Percentiles rank a stretch among this genome's conserved stretches.
These are phyloP conservation scores for Elsinoe necatrix DNA, from an alignment of 2,329 filamentous ascomycete species.

Conservation along the genomic window DNA sequence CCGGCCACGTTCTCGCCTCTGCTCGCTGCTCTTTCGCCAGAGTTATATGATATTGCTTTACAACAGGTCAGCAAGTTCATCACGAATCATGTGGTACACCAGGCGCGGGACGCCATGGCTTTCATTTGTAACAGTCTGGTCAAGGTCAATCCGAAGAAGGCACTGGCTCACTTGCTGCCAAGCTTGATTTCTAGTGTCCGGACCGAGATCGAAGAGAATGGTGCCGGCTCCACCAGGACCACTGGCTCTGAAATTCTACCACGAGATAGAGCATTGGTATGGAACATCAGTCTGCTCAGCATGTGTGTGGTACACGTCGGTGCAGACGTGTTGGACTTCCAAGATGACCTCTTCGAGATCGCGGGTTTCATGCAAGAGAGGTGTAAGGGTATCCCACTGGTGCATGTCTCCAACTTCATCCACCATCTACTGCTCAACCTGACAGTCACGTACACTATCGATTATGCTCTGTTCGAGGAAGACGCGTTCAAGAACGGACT, in stretches of 20 bases:
- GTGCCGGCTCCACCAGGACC: slow-evolving; percentile 87
- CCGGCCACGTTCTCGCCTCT: slow-evolving; percentile 86
- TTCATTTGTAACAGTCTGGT: slow-evolving; percentile 96
- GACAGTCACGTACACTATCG: slow-evolving; percentile 86
- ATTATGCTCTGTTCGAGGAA: slow-evolving; percentile 82
- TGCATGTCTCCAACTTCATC: slow-evolving; percentile 95
- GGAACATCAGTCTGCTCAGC: slow-evolving; percentile 93
- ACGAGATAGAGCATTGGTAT: slow-evolving; percentile 83
- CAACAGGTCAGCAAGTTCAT: slow-evolving; percentile 91
- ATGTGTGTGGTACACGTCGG: slow-evolving; percentile 98
- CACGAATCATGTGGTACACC: slow-evolving; percentile 88
- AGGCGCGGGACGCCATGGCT: slow-evolving; percentile 94
- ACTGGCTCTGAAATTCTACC: slow-evolving; percentile 90
- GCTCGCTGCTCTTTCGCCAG: slow-evolving; percentile 81
- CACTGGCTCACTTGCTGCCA: slow-evolving; percentile 80
- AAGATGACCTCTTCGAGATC: slow-evolving; percentile 80
- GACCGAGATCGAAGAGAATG: slow-evolving; percentile 94
- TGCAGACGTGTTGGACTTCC: slow-evolving; percentile 78
- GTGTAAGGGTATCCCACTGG: slow-evolving; percentile 85
- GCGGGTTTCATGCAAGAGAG: slow-evolving; percentile 94
- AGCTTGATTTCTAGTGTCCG: slow-evolving; percentile 86
- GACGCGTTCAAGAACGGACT: slow-evolving; percentile 62
- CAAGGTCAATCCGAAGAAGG: slow-evolving; percentile 91
- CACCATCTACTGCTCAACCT: slow-evolving; percentile 92
- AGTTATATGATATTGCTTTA: slow-evolving; percentile 84